phyloP scores from a whole-genome alignment of 176 grass and related monocot genomes.

The Canna indica region DNA sequence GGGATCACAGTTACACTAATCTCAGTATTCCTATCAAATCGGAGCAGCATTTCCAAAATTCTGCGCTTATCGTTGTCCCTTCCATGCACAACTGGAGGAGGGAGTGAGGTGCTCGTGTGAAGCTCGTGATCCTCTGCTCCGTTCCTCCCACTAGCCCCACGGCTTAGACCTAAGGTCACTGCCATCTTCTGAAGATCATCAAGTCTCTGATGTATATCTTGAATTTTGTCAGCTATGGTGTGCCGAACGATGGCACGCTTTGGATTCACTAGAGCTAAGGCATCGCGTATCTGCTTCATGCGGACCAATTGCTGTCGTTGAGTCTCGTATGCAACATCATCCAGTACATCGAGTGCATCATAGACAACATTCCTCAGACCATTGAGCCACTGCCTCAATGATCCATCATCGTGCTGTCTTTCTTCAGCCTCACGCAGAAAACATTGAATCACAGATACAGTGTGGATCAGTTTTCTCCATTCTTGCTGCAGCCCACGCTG shows the following conservation, averaged over 20 bases:
- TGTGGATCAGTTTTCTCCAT: neutral
- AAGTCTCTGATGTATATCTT: slow-evolving; percentile 6
- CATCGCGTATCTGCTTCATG: neutral
- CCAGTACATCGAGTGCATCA: slow-evolving; percentile 24
- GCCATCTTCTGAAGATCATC: neutral
- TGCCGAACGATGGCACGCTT: neutral
- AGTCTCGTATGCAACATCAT: slow-evolving; percentile 14
- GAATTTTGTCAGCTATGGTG: neutral
- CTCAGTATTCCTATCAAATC: neutral
- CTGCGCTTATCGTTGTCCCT: slow-evolving; percentile 9
- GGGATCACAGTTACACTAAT: slow-evolving; percentile 12
- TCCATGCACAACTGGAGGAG: slow-evolving; percentile 5
- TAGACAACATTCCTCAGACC: slow-evolving; percentile 23
- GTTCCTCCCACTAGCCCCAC: neutral
- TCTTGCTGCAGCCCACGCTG: too few relatives aligned
- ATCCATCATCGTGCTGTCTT: neutral
- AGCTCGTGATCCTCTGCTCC: neutral
- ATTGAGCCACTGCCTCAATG: neutral
- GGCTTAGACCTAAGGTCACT: neutral
- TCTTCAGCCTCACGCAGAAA: slow-evolving; percentile 16
- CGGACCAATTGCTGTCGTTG: slow-evolving; percentile 9
- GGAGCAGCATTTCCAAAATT: slow-evolving; percentile 16
- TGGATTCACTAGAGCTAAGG: neutral
- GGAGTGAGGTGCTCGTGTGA: slow-evolving; percentile 12
- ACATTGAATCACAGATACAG: slow-evolving; percentile 4